Percentiles rank a stretch among this genome's conserved stretches.
These are phyloP conservation scores for Salvia rosmarinus DNA, from an alignment of 257 asterid species.

Conservation along the genomic window DNA sequence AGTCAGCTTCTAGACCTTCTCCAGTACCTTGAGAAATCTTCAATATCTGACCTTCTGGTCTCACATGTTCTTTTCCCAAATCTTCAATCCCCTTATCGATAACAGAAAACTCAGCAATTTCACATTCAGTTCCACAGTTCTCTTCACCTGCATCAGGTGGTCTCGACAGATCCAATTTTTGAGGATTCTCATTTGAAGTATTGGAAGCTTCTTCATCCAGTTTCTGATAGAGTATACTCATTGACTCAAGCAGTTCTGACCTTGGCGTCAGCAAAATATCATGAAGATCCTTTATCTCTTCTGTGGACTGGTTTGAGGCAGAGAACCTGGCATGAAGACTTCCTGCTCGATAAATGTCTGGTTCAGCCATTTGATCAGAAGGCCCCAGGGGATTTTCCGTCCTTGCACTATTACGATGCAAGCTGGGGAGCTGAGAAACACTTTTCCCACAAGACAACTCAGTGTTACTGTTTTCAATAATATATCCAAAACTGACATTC, in stretches of 20 bases:
- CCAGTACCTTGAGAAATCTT: constrained; percentile 30
- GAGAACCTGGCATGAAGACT: constrained; percentile 59
- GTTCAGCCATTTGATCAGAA: constrained; percentile 41
- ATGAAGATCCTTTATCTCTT: constrained; percentile 76
- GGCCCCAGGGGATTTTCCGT: constrained; percentile 33
- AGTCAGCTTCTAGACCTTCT: constrained; percentile 34
- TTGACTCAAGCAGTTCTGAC: constrained; percentile 64
- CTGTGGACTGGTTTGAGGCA: constrained; percentile 47
- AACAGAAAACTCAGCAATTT: constrained; percentile 43
- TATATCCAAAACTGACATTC: constrained; percentile 82
- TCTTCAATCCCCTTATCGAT: constrained; percentile 43
- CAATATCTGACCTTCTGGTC: constrained; percentile 25
- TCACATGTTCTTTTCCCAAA: constrained; percentile 29
- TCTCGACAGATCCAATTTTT: constrained; percentile 31
- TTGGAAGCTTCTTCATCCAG: constrained; percentile 59
- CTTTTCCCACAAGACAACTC: constrained; percentile 37
- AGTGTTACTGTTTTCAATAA: constrained; percentile 46
- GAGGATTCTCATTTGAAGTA: constrained; percentile 39
- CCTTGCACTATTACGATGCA: constrained; percentile 45
- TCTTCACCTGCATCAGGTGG: constrained; percentile 39
- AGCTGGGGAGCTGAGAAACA: constrained; percentile 39
- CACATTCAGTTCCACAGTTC: constrained; percentile 48
- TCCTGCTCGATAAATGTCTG: constrained; percentile 49
- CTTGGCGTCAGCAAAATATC: constrained; percentile 66
- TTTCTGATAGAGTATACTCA: constrained; percentile 66